These are phyloP conservation scores for Diaporthe eres DNA, from an alignment of 2,329 filamentous ascomycete genomes.

Conservation along the genomic window DNA sequence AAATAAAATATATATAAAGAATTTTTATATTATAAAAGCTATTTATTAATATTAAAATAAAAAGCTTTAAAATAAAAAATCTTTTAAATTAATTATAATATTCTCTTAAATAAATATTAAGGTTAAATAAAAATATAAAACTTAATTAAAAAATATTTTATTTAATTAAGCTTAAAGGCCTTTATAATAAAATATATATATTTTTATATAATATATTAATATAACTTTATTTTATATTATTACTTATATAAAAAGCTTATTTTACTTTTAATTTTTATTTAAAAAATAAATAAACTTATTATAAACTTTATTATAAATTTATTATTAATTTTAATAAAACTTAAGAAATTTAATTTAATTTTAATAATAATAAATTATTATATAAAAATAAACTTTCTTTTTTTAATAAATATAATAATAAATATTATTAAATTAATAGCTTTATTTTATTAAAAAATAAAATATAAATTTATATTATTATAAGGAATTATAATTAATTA, in stretches of 20 bases:
- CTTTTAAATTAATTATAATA: too few relatives aligned
- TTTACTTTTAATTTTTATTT: neutral
- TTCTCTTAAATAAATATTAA: neutral
- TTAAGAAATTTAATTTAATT: neutral
- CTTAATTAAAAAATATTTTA: neutral
- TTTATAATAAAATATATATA: neutral
- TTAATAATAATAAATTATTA: neutral
- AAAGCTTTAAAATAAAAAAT: too few relatives aligned
- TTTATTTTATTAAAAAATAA: too few relatives aligned
- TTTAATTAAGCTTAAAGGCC: neutral
- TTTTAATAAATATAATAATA: neutral
- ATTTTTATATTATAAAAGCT: too few relatives aligned
- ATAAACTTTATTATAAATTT: neutral
- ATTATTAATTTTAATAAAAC: neutral
- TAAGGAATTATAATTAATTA: neutral
- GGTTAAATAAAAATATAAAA: neutral
- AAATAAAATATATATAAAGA: too few relatives aligned
- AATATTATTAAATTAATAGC: neutral
- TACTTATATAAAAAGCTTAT: neutral
- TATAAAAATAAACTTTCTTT: neutral
- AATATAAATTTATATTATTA: too few relatives aligned
- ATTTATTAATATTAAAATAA: too few relatives aligned
- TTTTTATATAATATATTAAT: conserved; percentile 1
- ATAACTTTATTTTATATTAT: neutral
- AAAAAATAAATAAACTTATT: neutral